Evolutionary conservation across 345 rosid genomes (phyloP).

Genomic region (Melaleuca alternifolia): DNA sequence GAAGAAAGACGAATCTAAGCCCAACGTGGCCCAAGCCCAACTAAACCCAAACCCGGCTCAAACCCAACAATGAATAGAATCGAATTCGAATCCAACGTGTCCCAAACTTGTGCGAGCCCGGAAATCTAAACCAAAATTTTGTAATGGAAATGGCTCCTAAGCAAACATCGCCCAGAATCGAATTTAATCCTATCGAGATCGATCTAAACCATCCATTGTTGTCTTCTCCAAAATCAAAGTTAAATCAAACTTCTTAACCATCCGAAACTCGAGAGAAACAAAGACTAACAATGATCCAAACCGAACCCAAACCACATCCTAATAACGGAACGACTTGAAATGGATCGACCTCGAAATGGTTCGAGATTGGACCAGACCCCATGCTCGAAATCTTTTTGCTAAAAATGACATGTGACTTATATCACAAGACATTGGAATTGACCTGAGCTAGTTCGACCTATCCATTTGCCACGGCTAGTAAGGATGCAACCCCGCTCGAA

Average conservation of each 20-base stretch:
- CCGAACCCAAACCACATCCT: fast-evolving
- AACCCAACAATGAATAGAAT: not conserved
- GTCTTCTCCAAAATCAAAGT: not conserved
- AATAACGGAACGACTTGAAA: not conserved
- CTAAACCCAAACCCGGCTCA: not conserved
- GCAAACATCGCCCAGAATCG: not conserved
- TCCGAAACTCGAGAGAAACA: not conserved
- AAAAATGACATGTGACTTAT: not conserved
- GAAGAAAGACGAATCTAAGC: not conserved
- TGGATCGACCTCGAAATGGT: not conserved
- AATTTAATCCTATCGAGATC: not conserved
- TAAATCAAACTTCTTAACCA: not conserved
- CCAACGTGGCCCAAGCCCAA: not conserved
- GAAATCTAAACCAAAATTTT: not conserved
- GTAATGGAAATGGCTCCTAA: not conserved
- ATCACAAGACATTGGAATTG: not conserved
- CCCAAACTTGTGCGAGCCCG: not conserved
- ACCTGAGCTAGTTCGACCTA: not conserved
- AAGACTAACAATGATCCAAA: not conserved
- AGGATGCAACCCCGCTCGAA: not conserved
- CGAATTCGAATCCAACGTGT: not conserved
- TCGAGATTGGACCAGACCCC: fast-evolving
- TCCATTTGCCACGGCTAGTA: not conserved
- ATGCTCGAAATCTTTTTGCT: not conserved
- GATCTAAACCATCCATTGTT: not conserved